Conservation (phyloP, 208 protist species). For the Trichomonas gallinae region DNA sequence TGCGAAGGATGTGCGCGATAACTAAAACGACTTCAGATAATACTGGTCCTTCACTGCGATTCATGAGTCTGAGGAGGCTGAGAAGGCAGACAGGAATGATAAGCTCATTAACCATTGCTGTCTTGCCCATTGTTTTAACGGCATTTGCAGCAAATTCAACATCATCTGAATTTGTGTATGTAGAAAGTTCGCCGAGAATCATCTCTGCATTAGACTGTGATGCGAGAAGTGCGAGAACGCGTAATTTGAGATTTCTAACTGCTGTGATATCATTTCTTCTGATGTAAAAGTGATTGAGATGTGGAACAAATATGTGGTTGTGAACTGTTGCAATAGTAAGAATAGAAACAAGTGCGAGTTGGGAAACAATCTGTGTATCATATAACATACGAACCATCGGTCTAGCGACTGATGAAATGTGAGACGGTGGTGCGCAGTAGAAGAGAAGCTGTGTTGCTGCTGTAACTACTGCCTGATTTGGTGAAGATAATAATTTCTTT, state of each 20-base stretch:
- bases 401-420: background rate
- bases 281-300: slow-evolving; percentile 9
- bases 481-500: background rate
- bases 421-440: background rate
- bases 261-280: background rate
- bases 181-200: background rate
- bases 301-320: background rate
- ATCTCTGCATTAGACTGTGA: background rate
- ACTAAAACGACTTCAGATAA: background rate
- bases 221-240: background rate
- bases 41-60: background rate
- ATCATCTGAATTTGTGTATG: background rate
- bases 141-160: background rate
- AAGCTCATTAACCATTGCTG: background rate
- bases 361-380: background rate
- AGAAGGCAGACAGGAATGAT: background rate
- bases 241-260: background rate
- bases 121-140: slow-evolving; percentile 11
- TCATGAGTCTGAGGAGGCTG: background rate
- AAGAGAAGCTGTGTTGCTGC: background rate
- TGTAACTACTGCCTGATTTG: background rate
- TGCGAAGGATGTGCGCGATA: background rate
- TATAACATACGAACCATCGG: background rate
- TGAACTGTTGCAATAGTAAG: background rate
- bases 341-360: background rate